Conservation (phyloP, 257 asterid genomes). For the Parsonsia alboflavescens region DNA sequence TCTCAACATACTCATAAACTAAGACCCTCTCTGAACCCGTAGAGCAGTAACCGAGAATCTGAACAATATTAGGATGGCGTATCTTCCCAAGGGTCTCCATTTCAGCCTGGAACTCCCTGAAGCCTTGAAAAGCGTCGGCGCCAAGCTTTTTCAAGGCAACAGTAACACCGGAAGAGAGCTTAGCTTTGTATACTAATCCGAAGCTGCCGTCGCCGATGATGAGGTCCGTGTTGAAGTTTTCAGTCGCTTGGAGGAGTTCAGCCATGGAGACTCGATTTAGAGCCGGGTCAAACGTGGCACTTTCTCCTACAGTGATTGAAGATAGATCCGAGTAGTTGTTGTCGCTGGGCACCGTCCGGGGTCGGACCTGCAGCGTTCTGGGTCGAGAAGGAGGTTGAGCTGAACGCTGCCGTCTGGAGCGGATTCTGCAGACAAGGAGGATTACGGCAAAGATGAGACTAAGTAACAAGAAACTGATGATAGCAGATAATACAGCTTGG, state of each 20-base stretch:
- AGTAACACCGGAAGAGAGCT: constrained; percentile 48
- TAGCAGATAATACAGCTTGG: constrained; percentile 54
- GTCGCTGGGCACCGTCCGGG: constrained; percentile 16
- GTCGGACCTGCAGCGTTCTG: constrained; percentile 22
- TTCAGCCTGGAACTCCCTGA: constrained; percentile 85
- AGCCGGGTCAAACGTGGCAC: constrained; percentile 61
- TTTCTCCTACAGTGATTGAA: constrained; percentile 36
- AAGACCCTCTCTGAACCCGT: constrained; percentile 63
- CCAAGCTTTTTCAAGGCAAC: constrained; percentile 76
- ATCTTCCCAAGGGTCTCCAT: constrained; percentile 88
- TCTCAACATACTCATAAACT: constrained; percentile 72
- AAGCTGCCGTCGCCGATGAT: constrained; percentile 88
- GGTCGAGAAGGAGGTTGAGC: constrained; percentile 15
- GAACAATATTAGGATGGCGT: constrained; percentile 63
- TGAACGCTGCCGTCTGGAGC: constrained; percentile 28
- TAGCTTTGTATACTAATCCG: constrained; percentile 82
- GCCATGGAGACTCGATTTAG: constrained; percentile 56
- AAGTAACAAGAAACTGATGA: constrained; percentile 44
- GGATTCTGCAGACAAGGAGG: constrained; percentile 31
- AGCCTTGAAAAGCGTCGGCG: constrained; percentile 80
- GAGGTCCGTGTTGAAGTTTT: constrained; percentile 60
- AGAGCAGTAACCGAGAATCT: constrained; percentile 65
- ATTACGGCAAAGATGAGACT: constrained; percentile 37
- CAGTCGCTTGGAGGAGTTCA: constrained; percentile 62
- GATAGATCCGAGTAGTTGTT: constrained; percentile 17